These are phyloP conservation scores for Trichoderma semiorbis DNA, from an alignment of 2,329 filamentous ascomycete species.

Conservation along the genomic window DNA sequence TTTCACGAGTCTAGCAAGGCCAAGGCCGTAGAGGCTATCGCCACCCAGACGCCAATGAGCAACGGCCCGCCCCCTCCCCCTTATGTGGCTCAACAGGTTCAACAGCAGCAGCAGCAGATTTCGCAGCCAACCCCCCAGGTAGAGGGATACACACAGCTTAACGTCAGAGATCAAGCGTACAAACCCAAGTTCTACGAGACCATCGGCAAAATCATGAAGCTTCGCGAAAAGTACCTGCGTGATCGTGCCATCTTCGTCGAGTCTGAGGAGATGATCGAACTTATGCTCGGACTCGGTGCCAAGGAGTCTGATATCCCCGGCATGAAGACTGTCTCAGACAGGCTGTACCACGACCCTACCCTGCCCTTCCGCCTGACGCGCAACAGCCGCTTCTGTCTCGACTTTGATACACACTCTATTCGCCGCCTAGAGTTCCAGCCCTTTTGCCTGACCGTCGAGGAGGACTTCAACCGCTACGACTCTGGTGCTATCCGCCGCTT, in stretches of 20 bases:
- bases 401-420: conserved; percentile 25
- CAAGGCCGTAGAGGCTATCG: conserved; percentile 22
- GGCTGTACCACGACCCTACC: conserved; percentile 27
- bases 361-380: conserved; percentile 27
- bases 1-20: conserved; percentile 24
- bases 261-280: conserved; percentile 25
- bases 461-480: conserved; percentile 33
- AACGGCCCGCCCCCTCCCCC: conserved; percentile 14
- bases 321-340: conserved; percentile 24
- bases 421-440: conserved; percentile 31
- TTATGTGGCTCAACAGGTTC: neutral
- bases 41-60: conserved; percentile 17
- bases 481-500: conserved; percentile 29
- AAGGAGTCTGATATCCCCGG: conserved; percentile 25
- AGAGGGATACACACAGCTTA: conserved; percentile 21
- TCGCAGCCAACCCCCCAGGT: conserved; percentile 10
- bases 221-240: conserved; percentile 25
- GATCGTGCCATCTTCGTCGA: conserved; percentile 28
- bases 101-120: neutral
- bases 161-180: conserved; percentile 24
- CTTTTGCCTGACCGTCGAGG: conserved; percentile 27
- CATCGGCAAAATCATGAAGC: conserved; percentile 26
- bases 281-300: conserved; percentile 27
- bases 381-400: conserved; percentile 29
- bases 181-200: conserved; percentile 27